Conservation (phyloP, 129 eudicot species). For the Lactuca saligna region DNA sequence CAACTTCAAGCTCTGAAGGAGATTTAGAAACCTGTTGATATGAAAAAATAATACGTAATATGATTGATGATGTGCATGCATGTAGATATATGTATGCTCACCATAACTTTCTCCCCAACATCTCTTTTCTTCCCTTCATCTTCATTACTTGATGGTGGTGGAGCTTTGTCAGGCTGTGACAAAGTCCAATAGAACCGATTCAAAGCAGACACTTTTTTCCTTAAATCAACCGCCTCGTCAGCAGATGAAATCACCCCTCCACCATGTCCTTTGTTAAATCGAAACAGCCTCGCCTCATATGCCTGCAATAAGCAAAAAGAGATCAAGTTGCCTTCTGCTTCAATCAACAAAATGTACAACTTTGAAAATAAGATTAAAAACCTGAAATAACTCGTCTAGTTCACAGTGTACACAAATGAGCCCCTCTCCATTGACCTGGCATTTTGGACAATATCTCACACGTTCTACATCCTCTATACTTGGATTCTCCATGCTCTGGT, state of each 20-base stretch:
- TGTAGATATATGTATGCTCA: conserved; percentile 25
- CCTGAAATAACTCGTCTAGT: conserved; percentile 89
- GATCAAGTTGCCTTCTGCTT: not conserved
- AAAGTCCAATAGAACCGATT: conserved; percentile 69
- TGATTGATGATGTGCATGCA: not conserved
- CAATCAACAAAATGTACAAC: not conserved
- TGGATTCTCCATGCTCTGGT: conserved; percentile 80
- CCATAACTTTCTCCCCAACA: conserved; percentile 64
- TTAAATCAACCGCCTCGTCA: conserved; percentile 81
- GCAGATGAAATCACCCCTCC: conserved; percentile 69
- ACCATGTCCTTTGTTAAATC: conserved; percentile 58
- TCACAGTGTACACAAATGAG: conserved; percentile 83
- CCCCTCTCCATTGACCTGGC: conserved; percentile 69
- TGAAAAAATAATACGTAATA: conserved; percentile 10
- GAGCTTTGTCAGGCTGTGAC: conserved; percentile 57
- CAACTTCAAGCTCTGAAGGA: conserved; percentile 88
- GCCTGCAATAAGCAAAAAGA: conserved; percentile 38
- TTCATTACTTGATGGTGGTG: conserved; percentile 44
- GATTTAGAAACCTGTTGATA: conserved; percentile 76
- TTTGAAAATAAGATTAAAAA: conserved; percentile 7
- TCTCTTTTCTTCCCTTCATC: conserved; percentile 73
- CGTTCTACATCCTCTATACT: conserved; percentile 73
- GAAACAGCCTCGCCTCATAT: conserved; percentile 95
- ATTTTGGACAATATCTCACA: conserved; percentile 83
- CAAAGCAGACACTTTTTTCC: conserved; percentile 59